Evolutionary conservation across 164 flowering plant species (phyloP).

Genomic region (Tetrastigma voinierianum): DNA sequence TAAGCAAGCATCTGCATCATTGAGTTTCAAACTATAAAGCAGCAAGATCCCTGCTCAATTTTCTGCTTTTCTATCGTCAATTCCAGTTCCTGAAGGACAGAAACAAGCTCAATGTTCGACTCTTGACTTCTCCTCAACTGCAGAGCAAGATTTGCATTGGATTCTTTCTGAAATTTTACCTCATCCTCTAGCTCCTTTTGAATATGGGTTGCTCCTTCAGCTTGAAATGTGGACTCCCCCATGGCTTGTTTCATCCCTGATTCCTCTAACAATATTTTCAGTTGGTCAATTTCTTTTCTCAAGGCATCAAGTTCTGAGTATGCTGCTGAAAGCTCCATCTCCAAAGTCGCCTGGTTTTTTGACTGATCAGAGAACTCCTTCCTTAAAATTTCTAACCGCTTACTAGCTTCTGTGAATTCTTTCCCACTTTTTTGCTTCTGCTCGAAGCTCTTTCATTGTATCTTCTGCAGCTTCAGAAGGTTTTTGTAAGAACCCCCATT

Average conservation of each 20-base stretch:
- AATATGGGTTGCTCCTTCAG: conserved; percentile 21
- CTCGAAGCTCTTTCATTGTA: conserved; percentile 61
- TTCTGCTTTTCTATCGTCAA: conserved; percentile 70
- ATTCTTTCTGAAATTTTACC: conserved; percentile 54
- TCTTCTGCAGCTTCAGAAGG: conserved; percentile 62
- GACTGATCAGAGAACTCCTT: conserved; percentile 61
- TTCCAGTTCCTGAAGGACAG: conserved; percentile 83
- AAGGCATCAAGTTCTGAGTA: conserved; percentile 55
- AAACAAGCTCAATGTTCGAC: conserved; percentile 82
- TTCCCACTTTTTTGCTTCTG: conserved; percentile 86
- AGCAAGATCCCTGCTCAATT: conserved; percentile 54
- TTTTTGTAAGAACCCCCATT: conserved; percentile 42
- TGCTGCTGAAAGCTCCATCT: conserved; percentile 67
- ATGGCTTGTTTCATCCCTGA: conserved; percentile 25
- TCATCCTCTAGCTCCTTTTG: conserved; percentile 66
- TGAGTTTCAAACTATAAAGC: conserved; percentile 24
- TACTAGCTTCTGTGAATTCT: conserved; percentile 66
- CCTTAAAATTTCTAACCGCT: conserved; percentile 58
- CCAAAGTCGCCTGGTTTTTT: conserved; percentile 41
- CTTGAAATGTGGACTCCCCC: conserved; percentile 29
- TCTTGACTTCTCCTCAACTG: conserved; percentile 74
- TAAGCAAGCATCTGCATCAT: conserved; percentile 20
- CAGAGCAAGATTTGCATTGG: conserved; percentile 52
- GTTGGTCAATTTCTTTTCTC: conserved; percentile 54
- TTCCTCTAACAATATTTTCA: conserved; percentile 42